These are phyloP conservation scores for Epichloe scottii DNA, from an alignment of 2,329 filamentous ascomycete genomes.

Conservation along the genomic window DNA sequence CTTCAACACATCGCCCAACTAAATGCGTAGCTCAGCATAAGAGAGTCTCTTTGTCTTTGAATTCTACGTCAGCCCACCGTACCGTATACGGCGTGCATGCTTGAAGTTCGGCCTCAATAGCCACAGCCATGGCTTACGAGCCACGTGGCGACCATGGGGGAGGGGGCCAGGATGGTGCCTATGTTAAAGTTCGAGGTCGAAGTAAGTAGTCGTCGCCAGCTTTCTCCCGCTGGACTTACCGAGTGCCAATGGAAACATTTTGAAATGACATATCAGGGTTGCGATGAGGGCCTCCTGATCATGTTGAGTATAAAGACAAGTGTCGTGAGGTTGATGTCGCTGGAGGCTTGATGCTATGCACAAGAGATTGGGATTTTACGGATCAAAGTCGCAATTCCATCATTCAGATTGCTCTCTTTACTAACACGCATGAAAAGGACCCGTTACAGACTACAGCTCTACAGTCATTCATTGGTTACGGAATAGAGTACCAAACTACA, in stretches of 20 bases:
- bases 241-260: background rate
- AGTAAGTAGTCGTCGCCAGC: constrained; percentile 27
- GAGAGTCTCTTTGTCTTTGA: background rate
- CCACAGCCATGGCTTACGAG: constrained; percentile 37
- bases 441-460: constrained; percentile 86
- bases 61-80: background rate
- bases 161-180: constrained; percentile 30
- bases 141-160: constrained; percentile 37
- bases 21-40: background rate
- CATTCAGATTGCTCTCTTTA: background rate
- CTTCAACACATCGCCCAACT: background rate
- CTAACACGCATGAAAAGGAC: constrained; percentile 40
- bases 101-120: background rate
- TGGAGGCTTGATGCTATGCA: background rate
- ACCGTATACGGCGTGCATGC: constrained; percentile 4
- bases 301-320: background rate
- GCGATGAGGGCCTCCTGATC: background rate
- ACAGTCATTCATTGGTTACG: constrained; percentile 88
- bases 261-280: background rate
- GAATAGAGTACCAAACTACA: constrained; percentile 57
- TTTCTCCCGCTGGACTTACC: background rate
- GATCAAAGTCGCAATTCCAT: too few relatives aligned
- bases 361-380: too few relatives aligned
- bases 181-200: constrained; percentile 37
- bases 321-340: background rate